Percentiles rank a stretch among this genome's conserved stretches.
Conservation (phyloP, 75 land plant species). For the Picea glauca region DNA sequence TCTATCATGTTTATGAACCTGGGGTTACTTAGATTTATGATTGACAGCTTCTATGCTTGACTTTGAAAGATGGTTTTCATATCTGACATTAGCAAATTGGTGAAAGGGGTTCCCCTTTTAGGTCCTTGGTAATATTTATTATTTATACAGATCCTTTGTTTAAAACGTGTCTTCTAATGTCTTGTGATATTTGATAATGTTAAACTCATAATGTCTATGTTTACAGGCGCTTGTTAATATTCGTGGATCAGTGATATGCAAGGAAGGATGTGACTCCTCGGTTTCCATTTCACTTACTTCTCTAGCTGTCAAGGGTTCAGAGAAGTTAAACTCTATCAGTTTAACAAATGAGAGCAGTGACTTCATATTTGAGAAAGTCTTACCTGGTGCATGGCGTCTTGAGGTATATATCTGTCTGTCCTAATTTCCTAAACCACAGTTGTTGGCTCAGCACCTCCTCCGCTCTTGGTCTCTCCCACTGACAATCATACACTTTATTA, state of each 20-base stretch:
- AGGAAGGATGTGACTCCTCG: constrained; percentile 53
- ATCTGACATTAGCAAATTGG: neutral
- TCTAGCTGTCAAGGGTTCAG: constrained; percentile 13
- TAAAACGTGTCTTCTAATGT: neutral
- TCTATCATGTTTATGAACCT: neutral
- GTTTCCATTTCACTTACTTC: constrained; percentile 56
- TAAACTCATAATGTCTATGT: neutral
- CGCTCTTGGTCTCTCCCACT: neutral
- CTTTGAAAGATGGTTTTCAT: neutral
- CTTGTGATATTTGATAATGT: neutral
- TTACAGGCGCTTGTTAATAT: constrained; percentile 75
- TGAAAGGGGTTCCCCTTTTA: no score
- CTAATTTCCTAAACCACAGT: no score
- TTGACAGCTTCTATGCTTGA: neutral
- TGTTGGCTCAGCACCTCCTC: neutral
- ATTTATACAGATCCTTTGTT: no score
- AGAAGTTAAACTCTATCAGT: constrained; percentile 31
- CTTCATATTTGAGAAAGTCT: constrained; percentile 65
- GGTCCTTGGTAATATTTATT: no score
- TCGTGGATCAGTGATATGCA: constrained; percentile 74
- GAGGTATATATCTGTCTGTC: constrained; percentile 44
- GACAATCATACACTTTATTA: neutral
- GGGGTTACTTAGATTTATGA: neutral
- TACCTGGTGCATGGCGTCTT: constrained; percentile 84
- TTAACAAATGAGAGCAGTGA: constrained; percentile 39